Evolutionary conservation across 352 stramenopile species (phyloP).

Genomic region (Globisporangium carolinianum): DNA sequence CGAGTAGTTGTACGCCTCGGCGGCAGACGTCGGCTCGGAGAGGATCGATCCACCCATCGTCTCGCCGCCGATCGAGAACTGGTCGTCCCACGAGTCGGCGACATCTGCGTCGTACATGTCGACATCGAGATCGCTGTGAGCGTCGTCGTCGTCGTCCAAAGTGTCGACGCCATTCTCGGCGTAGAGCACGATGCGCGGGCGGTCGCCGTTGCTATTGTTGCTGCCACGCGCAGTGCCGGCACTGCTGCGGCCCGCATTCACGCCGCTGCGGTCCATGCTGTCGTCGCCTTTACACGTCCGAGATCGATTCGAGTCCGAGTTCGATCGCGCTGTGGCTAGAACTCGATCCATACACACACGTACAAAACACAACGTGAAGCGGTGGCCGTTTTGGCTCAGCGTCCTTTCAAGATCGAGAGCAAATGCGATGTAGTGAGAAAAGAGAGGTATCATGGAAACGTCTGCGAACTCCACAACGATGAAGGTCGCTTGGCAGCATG

Average conservation of each 20-base stretch:
- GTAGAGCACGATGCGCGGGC: conserved; percentile 13
- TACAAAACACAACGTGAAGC: no score
- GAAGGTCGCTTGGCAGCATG: no score
- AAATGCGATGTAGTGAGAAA: no score
- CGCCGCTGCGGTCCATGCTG: conserved; percentile 7
- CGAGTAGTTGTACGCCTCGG: conserved; percentile 1
- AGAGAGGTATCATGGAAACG: no score
- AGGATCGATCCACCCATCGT: conserved; percentile 9
- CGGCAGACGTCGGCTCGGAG: conserved; percentile 3
- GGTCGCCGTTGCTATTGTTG: background rate
- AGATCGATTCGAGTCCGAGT: no score
- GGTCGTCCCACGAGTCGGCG: conserved; percentile 14
- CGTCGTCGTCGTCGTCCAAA: conserved; percentile 21
- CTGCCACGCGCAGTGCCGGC: conserved; percentile 3
- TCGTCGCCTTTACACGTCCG: no score
- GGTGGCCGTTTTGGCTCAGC: no score
- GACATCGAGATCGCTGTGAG: conserved; percentile 49
- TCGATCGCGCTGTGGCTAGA: no score
- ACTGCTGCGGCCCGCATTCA: conserved; percentile 1
- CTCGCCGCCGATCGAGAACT: conserved; percentile 11
- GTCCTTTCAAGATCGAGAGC: no score
- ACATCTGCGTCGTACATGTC: conserved; percentile 54
- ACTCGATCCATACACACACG: no score
- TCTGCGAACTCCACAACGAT: no score
- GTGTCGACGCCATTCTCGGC: background rate